Conservation (phyloP, 2,329 filamentous ascomycete genomes). For the Davidsoniella virescens region DNA sequence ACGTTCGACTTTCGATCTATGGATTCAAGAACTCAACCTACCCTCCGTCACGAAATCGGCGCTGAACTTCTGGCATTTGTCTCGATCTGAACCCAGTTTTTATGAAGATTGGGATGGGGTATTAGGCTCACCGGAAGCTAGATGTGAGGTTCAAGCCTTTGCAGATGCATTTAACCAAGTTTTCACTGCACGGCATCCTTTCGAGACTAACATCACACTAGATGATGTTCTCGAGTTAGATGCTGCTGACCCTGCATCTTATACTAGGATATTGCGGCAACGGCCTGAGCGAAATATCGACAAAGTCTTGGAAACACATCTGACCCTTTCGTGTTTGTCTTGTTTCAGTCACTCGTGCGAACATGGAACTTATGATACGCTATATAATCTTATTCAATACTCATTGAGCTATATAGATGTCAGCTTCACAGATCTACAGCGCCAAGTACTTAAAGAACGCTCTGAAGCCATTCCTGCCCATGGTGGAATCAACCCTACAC, state of each 20-base stretch:
- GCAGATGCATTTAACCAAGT: constrained; percentile 40
- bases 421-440: constrained; percentile 4
- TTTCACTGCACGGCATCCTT: constrained; percentile 24
- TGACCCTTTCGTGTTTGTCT: constrained; percentile 39
- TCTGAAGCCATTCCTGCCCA: not conserved
- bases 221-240: constrained; percentile 31
- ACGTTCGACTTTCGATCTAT: constrained; percentile 23
- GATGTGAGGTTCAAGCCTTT: constrained; percentile 20
- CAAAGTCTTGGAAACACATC: constrained; percentile 34
- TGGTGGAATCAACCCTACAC: not conserved
- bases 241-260: constrained; percentile 2
- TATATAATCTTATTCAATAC: constrained; percentile 6
- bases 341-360: constrained; percentile 45
- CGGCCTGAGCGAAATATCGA: constrained; percentile 11
- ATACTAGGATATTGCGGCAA: not conserved
- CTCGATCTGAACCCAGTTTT: not conserved
- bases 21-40: constrained; percentile 37
- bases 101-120: constrained; percentile 5
- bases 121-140: not conserved
- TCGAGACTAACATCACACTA: constrained; percentile 28
- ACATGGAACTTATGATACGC: constrained; percentile 38
- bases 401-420: constrained; percentile 4
- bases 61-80: constrained; percentile 7
- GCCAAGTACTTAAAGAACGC: constrained; percentile 1
- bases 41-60: constrained; percentile 3